Conservation (phyloP, 345 rosid species). For the Salix viminalis region DNA sequence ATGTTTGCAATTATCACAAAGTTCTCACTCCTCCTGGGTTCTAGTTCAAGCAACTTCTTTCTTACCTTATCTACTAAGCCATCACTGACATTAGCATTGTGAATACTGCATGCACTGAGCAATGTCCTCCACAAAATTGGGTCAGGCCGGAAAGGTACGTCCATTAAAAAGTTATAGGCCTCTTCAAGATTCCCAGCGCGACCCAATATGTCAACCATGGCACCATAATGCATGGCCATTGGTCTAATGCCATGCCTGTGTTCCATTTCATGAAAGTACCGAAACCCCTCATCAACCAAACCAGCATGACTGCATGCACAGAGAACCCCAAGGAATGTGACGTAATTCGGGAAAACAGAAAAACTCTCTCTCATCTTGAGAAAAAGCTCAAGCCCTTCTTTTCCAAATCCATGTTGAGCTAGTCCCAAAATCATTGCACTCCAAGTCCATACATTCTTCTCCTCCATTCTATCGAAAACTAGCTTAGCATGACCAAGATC, state of each 20-base stretch:
- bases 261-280: constrained; percentile 64
- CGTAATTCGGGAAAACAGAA: constrained; percentile 55
- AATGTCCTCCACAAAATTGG: constrained; percentile 68
- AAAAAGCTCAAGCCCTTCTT: constrained; percentile 56
- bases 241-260: constrained; percentile 61
- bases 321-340: constrained; percentile 82
- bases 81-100: constrained; percentile 31
- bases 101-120: constrained; percentile 59
- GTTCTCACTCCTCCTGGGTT: constrained; percentile 73
- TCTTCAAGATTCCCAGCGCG: constrained; percentile 70
- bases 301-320: constrained; percentile 81
- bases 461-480: constrained; percentile 48
- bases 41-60: constrained; percentile 57
- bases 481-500: constrained; percentile 41
- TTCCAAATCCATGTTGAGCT: constrained; percentile 70
- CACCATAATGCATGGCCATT: constrained; percentile 63
- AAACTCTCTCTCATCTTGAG: constrained; percentile 40
- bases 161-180: constrained; percentile 48
- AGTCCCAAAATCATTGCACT: constrained; percentile 87
- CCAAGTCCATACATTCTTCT: constrained; percentile 85
- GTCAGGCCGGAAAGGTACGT: constrained; percentile 54
- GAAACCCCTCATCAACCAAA: constrained; percentile 63
- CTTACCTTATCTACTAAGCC: constrained; percentile 49
- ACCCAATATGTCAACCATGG: constrained; percentile 68
- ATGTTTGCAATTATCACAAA: constrained; percentile 69